Percentiles rank a stretch among this genome's conserved stretches.
Evolutionary conservation across 2,329 filamentous ascomycete genomes (phyloP).

Genomic region (Aspergillus texensis): DNA sequence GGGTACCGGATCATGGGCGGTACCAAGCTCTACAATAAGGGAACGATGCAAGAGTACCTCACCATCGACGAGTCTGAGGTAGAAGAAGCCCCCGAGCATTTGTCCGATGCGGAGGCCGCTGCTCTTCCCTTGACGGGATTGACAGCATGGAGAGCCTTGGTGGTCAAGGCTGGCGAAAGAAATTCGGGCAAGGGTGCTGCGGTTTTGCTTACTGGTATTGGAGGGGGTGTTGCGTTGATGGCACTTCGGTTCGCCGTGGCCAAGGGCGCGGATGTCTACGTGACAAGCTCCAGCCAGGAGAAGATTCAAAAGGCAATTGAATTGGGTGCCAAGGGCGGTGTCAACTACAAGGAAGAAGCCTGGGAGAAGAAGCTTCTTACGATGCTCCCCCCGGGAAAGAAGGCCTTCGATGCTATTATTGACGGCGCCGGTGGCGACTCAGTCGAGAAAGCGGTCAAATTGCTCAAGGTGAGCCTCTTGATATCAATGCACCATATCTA

Average conservation of each 20-base stretch:
- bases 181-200: conserved; percentile 63
- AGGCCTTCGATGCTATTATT: conserved; percentile 78
- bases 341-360: conserved; percentile 73
- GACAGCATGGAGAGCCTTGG: conserved; percentile 84
- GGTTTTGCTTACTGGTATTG: conserved; percentile 86
- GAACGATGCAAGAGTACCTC: conserved; percentile 75
- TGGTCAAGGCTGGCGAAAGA: conserved; percentile 71
- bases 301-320: conserved; percentile 73
- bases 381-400: conserved; percentile 63
- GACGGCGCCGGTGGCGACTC: conserved; percentile 90
- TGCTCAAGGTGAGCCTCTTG: conserved; percentile 64
- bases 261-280: conserved; percentile 75
- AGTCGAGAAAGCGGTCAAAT: conserved; percentile 65
- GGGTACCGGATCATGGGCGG: conserved; percentile 52
- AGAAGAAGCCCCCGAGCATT: conserved; percentile 73
- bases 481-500: neutral
- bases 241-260: conserved; percentile 78
- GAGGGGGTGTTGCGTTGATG: conserved; percentile 86
- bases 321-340: conserved; percentile 79
- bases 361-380: conserved; percentile 78
- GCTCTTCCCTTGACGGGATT: conserved; percentile 82
- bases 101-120: conserved; percentile 74
- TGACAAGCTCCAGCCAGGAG: conserved; percentile 72
- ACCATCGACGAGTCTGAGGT: conserved; percentile 71
- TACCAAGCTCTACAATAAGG: conserved; percentile 64